Conservation (phyloP, 495 filamentous ascomycete species). For the Aspergillus cavernicola region DNA sequence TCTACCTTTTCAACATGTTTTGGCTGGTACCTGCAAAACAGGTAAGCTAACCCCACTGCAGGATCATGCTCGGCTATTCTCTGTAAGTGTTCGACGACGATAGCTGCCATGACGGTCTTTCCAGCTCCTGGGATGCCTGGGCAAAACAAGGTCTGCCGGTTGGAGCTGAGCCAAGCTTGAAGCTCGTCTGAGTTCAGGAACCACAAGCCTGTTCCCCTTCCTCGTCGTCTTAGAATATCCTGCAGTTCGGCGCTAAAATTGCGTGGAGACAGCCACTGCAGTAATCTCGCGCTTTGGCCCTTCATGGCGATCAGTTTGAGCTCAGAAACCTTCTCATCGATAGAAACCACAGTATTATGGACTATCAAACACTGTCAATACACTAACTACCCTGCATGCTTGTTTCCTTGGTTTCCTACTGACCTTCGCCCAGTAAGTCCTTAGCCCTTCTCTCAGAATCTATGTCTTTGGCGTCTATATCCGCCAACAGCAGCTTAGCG, state of each 20-base stretch:
- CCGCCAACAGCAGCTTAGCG: background rate
- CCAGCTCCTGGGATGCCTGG: slow-evolving; percentile 41
- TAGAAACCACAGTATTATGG: too few relatives aligned
- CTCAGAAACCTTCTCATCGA: too few relatives aligned
- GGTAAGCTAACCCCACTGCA: too few relatives aligned
- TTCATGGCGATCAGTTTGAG: too few relatives aligned
- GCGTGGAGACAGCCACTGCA: background rate
- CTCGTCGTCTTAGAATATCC: slow-evolving; percentile 11
- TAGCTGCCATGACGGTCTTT: slow-evolving; percentile 38
- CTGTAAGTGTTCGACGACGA: slow-evolving; percentile 30
- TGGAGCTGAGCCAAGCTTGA: slow-evolving; percentile 24
- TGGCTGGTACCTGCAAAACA: too few relatives aligned
- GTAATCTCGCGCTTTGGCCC: too few relatives aligned
- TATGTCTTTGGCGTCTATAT: background rate
- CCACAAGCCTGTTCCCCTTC: slow-evolving; percentile 42
- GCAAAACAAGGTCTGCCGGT: slow-evolving; percentile 38
- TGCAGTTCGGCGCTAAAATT: background rate
- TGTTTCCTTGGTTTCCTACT: too few relatives aligned
- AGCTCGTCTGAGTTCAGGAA: slow-evolving; percentile 37
- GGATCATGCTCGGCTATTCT: too few relatives aligned
- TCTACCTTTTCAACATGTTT: too few relatives aligned
- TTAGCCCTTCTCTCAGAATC: background rate
- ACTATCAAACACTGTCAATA: too few relatives aligned
- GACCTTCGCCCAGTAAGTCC: background rate
- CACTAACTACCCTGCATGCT: too few relatives aligned